Evolutionary conservation across 306 rosid species (phyloP).

Genomic region (Casuarina equisetifolia): DNA sequence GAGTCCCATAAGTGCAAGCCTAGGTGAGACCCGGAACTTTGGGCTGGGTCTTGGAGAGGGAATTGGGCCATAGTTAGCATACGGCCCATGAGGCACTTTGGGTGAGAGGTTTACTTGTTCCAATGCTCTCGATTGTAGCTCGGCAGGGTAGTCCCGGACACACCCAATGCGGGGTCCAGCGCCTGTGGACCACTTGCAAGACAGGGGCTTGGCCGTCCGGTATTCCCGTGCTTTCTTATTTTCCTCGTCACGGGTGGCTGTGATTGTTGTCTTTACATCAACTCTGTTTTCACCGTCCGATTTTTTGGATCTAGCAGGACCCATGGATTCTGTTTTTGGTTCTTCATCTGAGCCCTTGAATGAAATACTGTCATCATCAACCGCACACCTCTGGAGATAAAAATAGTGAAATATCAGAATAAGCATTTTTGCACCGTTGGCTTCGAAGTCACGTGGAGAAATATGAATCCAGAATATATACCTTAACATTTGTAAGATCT

Average conservation of each 20-base stretch:
- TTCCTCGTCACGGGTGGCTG: slow-evolving; percentile 29
- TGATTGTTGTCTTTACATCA: slow-evolving; percentile 1
- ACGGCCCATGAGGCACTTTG: slow-evolving; percentile 34
- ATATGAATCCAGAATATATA: slow-evolving; percentile 15
- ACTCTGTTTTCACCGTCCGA: slow-evolving; percentile 11
- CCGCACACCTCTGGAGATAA: slow-evolving; percentile 55
- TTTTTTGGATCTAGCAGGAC: slow-evolving; percentile 22
- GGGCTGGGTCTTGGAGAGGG: slow-evolving; percentile 98
- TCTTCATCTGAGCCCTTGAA: slow-evolving; percentile 28
- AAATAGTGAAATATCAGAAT: background rate
- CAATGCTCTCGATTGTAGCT: slow-evolving; percentile 68
- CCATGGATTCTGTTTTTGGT: slow-evolving; percentile 27
- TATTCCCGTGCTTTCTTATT: background rate
- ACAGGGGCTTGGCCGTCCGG: slow-evolving; percentile 35
- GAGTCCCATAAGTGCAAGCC: slow-evolving; percentile 67
- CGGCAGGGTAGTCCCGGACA: slow-evolving; percentile 82
- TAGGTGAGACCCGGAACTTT: slow-evolving; percentile 71
- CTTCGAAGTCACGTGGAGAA: background rate
- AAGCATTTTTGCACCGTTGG: background rate
- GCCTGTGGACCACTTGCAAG: slow-evolving; percentile 85
- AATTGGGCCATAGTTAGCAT: slow-evolving; percentile 60
- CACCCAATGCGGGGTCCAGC: slow-evolving; percentile 90
- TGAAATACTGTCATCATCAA: slow-evolving; percentile 73
- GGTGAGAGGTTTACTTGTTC: slow-evolving; percentile 87
- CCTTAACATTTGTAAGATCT: slow-evolving; percentile 85